Conservation (phyloP, 2,329 filamentous ascomycete genomes). For the Pyrenophora tritici-repentis region DNA sequence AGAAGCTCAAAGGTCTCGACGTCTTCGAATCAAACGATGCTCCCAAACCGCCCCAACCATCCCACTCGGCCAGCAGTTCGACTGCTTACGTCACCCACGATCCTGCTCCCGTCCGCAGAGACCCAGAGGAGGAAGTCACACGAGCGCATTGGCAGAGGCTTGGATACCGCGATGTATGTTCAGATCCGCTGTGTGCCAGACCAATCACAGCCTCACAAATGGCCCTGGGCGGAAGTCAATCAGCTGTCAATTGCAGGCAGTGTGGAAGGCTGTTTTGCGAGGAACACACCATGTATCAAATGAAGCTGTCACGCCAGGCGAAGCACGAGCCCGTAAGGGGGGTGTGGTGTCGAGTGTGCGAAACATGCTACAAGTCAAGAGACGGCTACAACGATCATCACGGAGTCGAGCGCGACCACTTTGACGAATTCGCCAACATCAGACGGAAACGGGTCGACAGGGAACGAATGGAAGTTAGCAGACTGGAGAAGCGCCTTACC, state of each 20-base stretch:
- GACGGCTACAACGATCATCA: constrained; percentile 92
- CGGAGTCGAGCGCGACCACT: constrained; percentile 73
- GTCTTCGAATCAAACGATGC: constrained; percentile 92
- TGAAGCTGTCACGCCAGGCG: constrained; percentile 90
- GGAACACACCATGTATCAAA: constrained; percentile 99
- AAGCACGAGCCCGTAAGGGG: constrained; percentile 88
- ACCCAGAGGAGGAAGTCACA: constrained; percentile 90
- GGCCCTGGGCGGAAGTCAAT: constrained; percentile 76
- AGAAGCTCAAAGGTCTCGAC: constrained; percentile 89
- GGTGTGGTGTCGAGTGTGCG: constrained; percentile 92
- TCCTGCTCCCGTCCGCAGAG: constrained; percentile 51
- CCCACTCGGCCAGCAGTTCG: constrained; percentile 40
- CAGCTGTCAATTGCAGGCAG: constrained; percentile 88
- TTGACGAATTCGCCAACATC: constrained; percentile 69
- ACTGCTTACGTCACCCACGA: constrained; percentile 37
- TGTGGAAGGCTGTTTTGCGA: constrained; percentile 95
- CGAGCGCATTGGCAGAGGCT: constrained; percentile 86
- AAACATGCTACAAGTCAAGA: constrained; percentile 98
- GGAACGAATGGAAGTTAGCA: constrained; percentile 82
- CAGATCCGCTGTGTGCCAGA: constrained; percentile 79
- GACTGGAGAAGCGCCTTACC: constrained; percentile 88
- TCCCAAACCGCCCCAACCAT: constrained; percentile 47
- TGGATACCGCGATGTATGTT: constrained; percentile 76
- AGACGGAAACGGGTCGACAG: constrained; percentile 80
- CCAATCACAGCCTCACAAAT: constrained; percentile 53